A percentile compares a stretch with the other conserved stretches of the same genome.
These are phyloP conservation scores for Penicillium canescens DNA, from an alignment of 495 filamentous ascomycete genomes.

Conservation along the genomic window DNA sequence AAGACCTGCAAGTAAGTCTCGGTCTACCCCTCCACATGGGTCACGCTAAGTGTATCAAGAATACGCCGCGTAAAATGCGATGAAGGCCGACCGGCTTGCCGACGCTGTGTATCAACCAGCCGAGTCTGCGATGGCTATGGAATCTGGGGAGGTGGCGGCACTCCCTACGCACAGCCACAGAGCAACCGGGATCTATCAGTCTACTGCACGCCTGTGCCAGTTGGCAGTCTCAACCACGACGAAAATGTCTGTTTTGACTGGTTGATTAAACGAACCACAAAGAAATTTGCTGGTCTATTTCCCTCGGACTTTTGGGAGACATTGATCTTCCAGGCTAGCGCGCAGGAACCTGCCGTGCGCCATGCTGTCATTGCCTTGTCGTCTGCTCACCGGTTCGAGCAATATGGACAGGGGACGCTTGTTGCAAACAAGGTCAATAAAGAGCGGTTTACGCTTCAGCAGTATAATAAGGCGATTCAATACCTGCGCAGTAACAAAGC, in stretches of 20 bases:
- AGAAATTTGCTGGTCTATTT: constrained; percentile 63
- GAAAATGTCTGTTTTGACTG: constrained; percentile 61
- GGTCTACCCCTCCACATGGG: neutral
- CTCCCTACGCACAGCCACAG: constrained; percentile 26
- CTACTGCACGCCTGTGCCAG: constrained; percentile 20
- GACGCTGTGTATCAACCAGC: constrained; percentile 53
- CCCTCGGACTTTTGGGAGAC: constrained; percentile 61
- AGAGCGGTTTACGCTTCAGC: constrained; percentile 18
- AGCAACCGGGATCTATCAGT: constrained; percentile 17
- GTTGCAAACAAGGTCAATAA: constrained; percentile 4
- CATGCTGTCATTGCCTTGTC: constrained; percentile 67
- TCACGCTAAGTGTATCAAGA: constrained; percentile 14
- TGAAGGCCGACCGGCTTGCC: constrained; percentile 54
- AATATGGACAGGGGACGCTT: constrained; percentile 1
- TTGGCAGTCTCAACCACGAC: constrained; percentile 25
- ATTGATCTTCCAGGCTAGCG: constrained; percentile 57
- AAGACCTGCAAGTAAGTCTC: constrained; percentile 29
- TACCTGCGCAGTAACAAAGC: constrained; percentile 1
- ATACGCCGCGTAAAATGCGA: constrained; percentile 58
- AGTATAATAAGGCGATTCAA: constrained; percentile 28
- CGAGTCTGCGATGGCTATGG: constrained; percentile 60
- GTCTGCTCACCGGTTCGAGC: constrained; percentile 54
- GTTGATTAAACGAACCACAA: constrained; percentile 56
- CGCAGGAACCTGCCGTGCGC: constrained; percentile 60
- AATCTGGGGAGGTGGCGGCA: constrained; percentile 49